phyloP scores from a whole-genome alignment of 306 rosid genomes.

The Fagus sylvatica region DNA sequence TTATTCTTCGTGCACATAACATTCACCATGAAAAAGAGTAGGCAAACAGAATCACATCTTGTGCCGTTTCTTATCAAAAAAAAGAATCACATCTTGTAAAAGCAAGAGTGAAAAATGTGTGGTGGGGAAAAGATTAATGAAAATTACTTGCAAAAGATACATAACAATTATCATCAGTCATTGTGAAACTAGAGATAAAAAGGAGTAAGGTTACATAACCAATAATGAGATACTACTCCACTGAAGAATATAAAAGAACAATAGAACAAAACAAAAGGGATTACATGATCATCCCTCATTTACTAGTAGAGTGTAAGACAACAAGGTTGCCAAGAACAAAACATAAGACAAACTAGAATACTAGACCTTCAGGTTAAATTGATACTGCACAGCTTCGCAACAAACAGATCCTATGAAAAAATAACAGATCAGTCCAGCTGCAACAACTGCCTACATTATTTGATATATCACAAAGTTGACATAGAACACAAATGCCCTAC shows the following conservation, averaged over 20 bases:
- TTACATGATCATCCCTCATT: not conserved
- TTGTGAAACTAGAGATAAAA: not conserved
- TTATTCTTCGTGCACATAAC: not conserved
- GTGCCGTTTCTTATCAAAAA: not conserved
- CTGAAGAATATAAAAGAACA: not conserved
- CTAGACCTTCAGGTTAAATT: not conserved
- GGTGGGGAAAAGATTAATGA: not conserved
- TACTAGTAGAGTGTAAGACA: not conserved
- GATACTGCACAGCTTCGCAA: not conserved
- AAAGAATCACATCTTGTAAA: not conserved
- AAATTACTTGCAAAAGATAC: no score
- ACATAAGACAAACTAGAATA: not conserved
- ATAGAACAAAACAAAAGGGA: not conserved
- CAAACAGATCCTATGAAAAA: slow-evolving; percentile 1
- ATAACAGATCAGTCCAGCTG: slow-evolving; percentile 1
- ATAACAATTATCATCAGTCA: not conserved
- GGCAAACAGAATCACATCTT: not conserved
- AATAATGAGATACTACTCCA: not conserved
- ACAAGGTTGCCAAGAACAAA: not conserved
- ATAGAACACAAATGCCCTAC: not conserved
- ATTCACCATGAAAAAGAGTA: not conserved
- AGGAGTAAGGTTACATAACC: not conserved
- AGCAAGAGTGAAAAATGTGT: not conserved
- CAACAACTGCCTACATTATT: not conserved
- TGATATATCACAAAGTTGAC: not conserved